Evolutionary conservation across 768 basidiomycete genomes (phyloP).

Genomic region (Lepiota subincarnata): DNA sequence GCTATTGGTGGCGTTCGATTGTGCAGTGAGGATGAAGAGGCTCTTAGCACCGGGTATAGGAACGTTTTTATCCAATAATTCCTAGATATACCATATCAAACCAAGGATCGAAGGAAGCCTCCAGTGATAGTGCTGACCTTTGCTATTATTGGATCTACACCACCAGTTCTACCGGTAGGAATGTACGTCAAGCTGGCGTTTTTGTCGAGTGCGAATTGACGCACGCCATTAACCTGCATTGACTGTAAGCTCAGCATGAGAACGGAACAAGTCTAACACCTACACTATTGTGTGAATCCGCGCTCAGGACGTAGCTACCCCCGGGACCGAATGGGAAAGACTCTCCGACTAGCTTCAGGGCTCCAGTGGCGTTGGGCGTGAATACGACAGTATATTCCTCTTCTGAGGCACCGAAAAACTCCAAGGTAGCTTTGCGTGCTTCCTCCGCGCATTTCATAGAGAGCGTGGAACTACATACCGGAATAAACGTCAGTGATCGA

Average conservation of each 20-base stretch:
- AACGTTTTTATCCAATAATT: constrained; percentile 4
- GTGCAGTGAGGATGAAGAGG: constrained; percentile 72
- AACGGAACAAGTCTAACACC: too few species aligned
- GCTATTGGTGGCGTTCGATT: constrained; percentile 77
- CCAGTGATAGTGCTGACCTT: too few species aligned
- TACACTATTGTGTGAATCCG: too few species aligned
- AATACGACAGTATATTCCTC: constrained; percentile 3
- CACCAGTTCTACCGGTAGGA: too few species aligned
- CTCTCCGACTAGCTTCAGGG: constrained; percentile 2
- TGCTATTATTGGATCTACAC: too few species aligned
- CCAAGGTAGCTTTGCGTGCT: not conserved
- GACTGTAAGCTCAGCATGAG: too few species aligned
- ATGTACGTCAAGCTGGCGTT: too few species aligned
- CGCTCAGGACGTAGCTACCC: too few species aligned
- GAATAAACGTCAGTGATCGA: not conserved
- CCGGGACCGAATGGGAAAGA: not conserved
- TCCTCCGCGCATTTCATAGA: not conserved
- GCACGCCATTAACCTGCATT: too few species aligned
- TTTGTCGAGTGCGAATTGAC: too few species aligned
- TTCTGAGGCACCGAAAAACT: not conserved
- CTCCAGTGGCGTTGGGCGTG: not conserved
- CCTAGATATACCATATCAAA: too few species aligned
- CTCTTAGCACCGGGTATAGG: constrained; percentile 55
- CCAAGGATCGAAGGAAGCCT: too few species aligned
- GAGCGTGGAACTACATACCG: not conserved